Percentiles rank a stretch among this genome's conserved stretches.
These are phyloP conservation scores for Fusarium sp. DNA, from an alignment of 2,329 filamentous ascomycete genomes.

Conservation along the genomic window DNA sequence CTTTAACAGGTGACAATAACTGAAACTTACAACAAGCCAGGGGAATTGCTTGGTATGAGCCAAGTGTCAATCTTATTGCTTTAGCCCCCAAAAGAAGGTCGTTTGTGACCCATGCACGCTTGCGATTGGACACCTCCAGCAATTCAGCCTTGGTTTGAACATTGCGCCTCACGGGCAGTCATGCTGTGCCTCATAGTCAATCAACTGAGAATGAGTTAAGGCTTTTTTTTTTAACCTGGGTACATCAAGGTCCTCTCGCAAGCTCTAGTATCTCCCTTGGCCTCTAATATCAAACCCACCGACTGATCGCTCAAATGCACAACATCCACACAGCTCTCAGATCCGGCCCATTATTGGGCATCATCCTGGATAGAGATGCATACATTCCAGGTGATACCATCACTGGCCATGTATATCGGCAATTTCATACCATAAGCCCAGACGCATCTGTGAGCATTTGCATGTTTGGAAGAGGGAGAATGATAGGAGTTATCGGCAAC, in stretches of 20 bases:
- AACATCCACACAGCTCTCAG: neutral
- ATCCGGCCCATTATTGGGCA: slow-evolving; percentile 7
- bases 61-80: neutral
- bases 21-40: neutral
- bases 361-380: slow-evolving; percentile 6
- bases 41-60: neutral
- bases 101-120: neutral
- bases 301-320: neutral
- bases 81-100: neutral
- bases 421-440: slow-evolving; percentile 32
- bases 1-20: neutral
- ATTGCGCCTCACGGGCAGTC: neutral
- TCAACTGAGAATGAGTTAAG: neutral
- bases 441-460: slow-evolving; percentile 36
- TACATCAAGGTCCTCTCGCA: neutral
- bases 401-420: slow-evolving; percentile 42
- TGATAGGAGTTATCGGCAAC: slow-evolving; percentile 32
- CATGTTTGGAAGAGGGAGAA: slow-evolving; percentile 44
- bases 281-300: too few relatives aligned
- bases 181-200: neutral
- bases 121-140: neutral
- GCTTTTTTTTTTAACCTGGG: too few relatives aligned
- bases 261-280: rapidly evolving
- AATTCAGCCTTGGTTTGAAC: neutral
- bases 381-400: slow-evolving; percentile 46